Conservation (phyloP, 352 stramenopile genomes). For the Globisporangium polare region DNA sequence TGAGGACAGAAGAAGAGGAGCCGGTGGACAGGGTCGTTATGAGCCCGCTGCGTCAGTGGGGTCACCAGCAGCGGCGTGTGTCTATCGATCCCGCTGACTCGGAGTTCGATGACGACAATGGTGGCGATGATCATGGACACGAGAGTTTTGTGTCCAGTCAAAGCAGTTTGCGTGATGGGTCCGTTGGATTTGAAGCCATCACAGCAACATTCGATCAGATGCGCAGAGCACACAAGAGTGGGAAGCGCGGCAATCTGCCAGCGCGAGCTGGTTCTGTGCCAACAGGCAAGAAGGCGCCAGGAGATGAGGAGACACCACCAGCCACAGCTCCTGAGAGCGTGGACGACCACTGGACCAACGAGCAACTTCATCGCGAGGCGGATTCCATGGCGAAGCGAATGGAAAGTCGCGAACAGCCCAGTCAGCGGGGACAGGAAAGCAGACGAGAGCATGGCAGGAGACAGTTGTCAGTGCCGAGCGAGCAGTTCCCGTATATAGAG, state of each 20-base stretch:
- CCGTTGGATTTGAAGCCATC: not conserved
- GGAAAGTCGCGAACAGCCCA: too few species aligned
- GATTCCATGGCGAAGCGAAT: not conserved
- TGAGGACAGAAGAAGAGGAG: constrained; percentile 26
- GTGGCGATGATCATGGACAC: not conserved
- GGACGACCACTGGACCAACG: not conserved
- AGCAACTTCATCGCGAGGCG: not conserved
- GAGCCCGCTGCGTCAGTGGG: constrained; percentile 5
- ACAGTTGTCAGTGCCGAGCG: not conserved
- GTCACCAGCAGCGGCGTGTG: not conserved
- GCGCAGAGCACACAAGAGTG: not conserved
- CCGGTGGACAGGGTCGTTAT: constrained; percentile 3
- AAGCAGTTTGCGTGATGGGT: not conserved
- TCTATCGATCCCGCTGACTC: constrained; percentile 18
- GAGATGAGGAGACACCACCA: not conserved
- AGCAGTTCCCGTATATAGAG: not conserved
- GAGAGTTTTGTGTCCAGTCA: not conserved
- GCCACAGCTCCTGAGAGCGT: not conserved
- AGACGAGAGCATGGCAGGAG: not conserved
- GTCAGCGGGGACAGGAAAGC: not conserved
- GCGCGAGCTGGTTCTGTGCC: not conserved
- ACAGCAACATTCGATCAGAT: not conserved
- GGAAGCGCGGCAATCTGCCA: not conserved
- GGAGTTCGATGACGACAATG: constrained; percentile 1
- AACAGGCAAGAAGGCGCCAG: not conserved